Evolutionary conservation across 2,329 filamentous ascomycete genomes (phyloP), one percentile per base, ranked within the genome.

Genomic region (Ilyonectria mors-panacis): DNA sequence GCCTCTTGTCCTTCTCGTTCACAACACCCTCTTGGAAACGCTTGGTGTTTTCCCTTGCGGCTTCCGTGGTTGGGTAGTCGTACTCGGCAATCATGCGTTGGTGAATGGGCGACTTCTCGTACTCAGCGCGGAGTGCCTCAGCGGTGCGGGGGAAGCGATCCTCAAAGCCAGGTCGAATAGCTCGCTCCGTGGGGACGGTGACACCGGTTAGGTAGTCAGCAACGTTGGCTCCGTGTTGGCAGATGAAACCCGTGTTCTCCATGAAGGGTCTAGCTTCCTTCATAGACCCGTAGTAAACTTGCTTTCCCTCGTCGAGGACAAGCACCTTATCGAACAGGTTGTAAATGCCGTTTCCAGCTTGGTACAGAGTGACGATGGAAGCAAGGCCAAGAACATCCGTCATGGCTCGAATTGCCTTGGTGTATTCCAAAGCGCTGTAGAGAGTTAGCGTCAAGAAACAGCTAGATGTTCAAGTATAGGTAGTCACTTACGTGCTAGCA

Each of bases 291-390:
- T 91, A 92, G 80, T 86, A 93, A 51, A 92, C 85, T 71, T 93
- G 78, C 67, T 89, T 88, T 53, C 91, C 91, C 64, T 89, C 86
- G 53, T 93, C 90, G 4, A 93, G 84, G 9, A 93, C 86, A 0
- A 93, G 82, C 0, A 92, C 90, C 74, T 93, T 93, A 76, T 93
- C 90, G 75, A 93, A 93, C 0, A 90, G 83, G 28, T 91, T 82
- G 76, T 92, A 92, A 65, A 93, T 92, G 26, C 87, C 89, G 62
- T 93, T 91, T 6, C 89, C 89, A 3, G 91, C 91, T 75, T 93
- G 91, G 75, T 93, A 93, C 0, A 92, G 82, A 0, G 89, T 91
- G 13, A 91, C 88, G 53, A 92, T 88, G 0, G 88, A 86, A 0
- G 88, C 81, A 4, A 91, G 80, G 0, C 88, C 88, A 4, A 88